phyloP scores from a whole-genome alignment of 139 green algal species.

The Chlamydomonas urium region DNA sequence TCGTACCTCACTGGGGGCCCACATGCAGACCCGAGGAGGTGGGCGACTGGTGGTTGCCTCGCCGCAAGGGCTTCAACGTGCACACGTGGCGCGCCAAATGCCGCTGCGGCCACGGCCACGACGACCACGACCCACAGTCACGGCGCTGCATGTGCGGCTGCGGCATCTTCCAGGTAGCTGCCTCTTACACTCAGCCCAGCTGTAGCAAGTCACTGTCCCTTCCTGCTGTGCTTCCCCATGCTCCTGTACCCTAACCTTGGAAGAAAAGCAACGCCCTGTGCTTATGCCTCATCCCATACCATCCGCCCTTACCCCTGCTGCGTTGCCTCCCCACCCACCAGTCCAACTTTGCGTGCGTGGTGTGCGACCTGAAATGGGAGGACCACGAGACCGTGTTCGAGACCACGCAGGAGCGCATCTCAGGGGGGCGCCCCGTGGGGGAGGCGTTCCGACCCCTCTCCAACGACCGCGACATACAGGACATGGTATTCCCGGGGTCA shows the following conservation, averaged over 20 bases:
- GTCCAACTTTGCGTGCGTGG: constrained; percentile 36
- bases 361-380: constrained; percentile 50
- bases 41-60: constrained; percentile 53
- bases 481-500: constrained; percentile 22
- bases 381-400: constrained; percentile 54
- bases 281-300: too few relatives aligned
- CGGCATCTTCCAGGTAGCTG: constrained; percentile 24
- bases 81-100: constrained; percentile 51
- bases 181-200: too few relatives aligned
- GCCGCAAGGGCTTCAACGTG: constrained; percentile 56
- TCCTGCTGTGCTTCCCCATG: too few relatives aligned
- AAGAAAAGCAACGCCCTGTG: too few relatives aligned
- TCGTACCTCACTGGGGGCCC: too few relatives aligned
- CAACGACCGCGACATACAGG: constrained; percentile 16
- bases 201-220: too few relatives aligned
- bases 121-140: constrained; percentile 33
- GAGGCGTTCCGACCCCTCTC: constrained; percentile 29
- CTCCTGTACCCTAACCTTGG: too few relatives aligned
- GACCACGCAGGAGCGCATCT: constrained; percentile 26
- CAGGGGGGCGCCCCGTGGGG: constrained; percentile 25
- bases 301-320: too few relatives aligned
- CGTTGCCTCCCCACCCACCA: neutral
- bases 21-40: constrained; percentile 49
- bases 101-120: constrained; percentile 41
- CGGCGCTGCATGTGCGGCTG: constrained; percentile 42